These are phyloP conservation scores for Hypoxylon crocopeplum DNA, from an alignment of 495 filamentous ascomycete genomes.

Conservation along the genomic window DNA sequence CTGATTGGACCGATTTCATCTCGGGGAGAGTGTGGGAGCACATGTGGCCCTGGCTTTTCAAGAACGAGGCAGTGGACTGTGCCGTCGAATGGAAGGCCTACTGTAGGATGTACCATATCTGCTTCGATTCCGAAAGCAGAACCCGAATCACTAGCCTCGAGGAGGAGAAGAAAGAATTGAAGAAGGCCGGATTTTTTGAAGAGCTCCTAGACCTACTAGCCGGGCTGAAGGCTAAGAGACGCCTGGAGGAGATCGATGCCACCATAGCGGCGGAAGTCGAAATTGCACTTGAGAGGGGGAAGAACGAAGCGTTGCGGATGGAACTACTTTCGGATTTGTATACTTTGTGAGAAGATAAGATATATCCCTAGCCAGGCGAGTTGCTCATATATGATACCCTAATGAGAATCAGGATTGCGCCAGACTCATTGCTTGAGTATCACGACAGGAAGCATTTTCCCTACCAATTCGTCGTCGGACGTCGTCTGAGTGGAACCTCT, in stretches of 20 bases:
- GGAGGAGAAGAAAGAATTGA: constrained; percentile 22
- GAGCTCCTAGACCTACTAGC: constrained; percentile 15
- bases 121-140: constrained; percentile 35
- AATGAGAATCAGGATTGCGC: constrained; percentile 4
- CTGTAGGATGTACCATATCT: constrained; percentile 45
- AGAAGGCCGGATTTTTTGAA: constrained; percentile 12
- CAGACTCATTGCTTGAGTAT: not conserved
- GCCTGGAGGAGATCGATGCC: constrained; percentile 32
- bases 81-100: constrained; percentile 56
- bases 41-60: constrained; percentile 76
- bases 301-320: constrained; percentile 18
- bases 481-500: too few species aligned
- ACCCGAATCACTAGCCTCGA: constrained; percentile 20
- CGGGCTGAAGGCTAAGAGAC: constrained; percentile 16
- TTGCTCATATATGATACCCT: constrained; percentile 30
- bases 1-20: constrained; percentile 67
- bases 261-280: constrained; percentile 26
- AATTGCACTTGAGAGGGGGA: constrained; percentile 28
- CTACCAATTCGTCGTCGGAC: not conserved
- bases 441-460: not conserved
- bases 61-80: constrained; percentile 63
- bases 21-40: constrained; percentile 79
- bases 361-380: constrained; percentile 16
- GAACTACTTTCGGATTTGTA: constrained; percentile 32
- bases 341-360: constrained; percentile 15